Conservation (phyloP, 2,329 filamentous ascomycete species). For the Emergomyces pasteurianus region DNA sequence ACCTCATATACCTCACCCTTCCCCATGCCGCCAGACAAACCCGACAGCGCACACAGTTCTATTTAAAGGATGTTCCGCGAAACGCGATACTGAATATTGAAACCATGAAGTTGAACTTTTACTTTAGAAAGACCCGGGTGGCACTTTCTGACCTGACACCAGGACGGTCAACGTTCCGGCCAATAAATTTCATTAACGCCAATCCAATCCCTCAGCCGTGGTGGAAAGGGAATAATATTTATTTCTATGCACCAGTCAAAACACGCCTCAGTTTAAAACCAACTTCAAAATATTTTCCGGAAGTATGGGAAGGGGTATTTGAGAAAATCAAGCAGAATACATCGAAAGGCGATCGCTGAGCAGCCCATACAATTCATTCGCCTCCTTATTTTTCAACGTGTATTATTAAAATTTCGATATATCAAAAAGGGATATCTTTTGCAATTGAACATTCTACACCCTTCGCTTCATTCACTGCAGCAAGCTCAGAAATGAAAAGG, state of each 20-base stretch:
- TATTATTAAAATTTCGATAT: background rate
- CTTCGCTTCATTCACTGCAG: background rate
- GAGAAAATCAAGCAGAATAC: conserved; percentile 22
- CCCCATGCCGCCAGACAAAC: conserved; percentile 54
- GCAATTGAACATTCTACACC: background rate
- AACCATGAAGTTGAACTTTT: conserved; percentile 35
- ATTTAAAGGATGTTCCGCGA: conserved; percentile 32
- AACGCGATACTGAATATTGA: conserved; percentile 33
- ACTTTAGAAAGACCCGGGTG: conserved; percentile 31
- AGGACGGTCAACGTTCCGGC: conserved; percentile 24
- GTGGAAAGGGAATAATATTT: conserved; percentile 26
- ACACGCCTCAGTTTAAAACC: conserved; percentile 24
- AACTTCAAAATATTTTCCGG: conserved; percentile 30
- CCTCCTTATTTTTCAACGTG: background rate
- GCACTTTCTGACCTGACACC: conserved; percentile 30
- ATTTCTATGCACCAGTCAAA: conserved; percentile 29
- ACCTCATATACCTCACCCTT: conserved; percentile 57
- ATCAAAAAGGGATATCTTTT: background rate
- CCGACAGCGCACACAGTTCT: conserved; percentile 34
- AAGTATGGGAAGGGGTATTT: conserved; percentile 33
- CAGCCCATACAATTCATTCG: background rate
- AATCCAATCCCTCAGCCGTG: conserved; percentile 25
- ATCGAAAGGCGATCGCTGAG: background rate
- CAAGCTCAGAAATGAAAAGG: background rate
- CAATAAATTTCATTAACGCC: conserved; percentile 30